Evolutionary conservation across 1,284 basidiomycete genomes (phyloP).

Genomic region (Golubevia pallescens): DNA sequence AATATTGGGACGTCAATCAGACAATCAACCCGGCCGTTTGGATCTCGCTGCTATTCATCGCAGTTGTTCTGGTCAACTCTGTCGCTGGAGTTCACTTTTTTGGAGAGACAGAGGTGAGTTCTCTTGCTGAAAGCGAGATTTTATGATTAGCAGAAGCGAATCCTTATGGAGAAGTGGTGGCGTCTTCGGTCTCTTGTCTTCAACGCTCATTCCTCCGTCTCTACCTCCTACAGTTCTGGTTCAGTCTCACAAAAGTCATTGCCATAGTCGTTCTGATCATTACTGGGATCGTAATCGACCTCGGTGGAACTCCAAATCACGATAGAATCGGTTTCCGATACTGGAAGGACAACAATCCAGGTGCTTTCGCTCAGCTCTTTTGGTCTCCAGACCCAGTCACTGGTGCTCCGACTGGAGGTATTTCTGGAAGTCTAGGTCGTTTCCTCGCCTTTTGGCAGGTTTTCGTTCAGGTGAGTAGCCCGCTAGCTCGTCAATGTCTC

Average conservation of each 20-base stretch:
- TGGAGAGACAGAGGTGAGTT: slow-evolving; percentile 47
- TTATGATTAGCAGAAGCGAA: too few relatives aligned
- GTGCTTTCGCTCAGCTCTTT: slow-evolving; percentile 12
- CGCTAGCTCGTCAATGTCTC: too few relatives aligned
- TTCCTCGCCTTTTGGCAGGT: slow-evolving; percentile 60
- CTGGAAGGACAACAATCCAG: slow-evolving; percentile 61
- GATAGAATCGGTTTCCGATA: slow-evolving; percentile 66
- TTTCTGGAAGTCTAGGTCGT: slow-evolving; percentile 36
- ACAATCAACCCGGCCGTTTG: slow-evolving; percentile 1
- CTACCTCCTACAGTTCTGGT: not conserved
- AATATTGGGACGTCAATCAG: slow-evolving; percentile 50
- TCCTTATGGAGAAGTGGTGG: too few relatives aligned
- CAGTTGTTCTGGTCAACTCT: not conserved
- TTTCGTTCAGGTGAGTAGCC: slow-evolving; percentile 42
- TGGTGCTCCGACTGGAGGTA: slow-evolving; percentile 28
- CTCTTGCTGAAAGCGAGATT: too few relatives aligned
- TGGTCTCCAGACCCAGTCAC: slow-evolving; percentile 31
- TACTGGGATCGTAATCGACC: slow-evolving; percentile 72
- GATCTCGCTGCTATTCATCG: not conserved
- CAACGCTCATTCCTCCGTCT: too few relatives aligned
- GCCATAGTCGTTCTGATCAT: slow-evolving; percentile 69
- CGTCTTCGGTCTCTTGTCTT: too few relatives aligned
- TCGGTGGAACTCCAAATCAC: slow-evolving; percentile 65
- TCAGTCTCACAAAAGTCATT: not conserved
- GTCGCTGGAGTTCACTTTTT: slow-evolving; percentile 41